These are phyloP conservation scores for Corylus heterophylla DNA, from an alignment of 306 rosid species.

Conservation along the genomic window DNA sequence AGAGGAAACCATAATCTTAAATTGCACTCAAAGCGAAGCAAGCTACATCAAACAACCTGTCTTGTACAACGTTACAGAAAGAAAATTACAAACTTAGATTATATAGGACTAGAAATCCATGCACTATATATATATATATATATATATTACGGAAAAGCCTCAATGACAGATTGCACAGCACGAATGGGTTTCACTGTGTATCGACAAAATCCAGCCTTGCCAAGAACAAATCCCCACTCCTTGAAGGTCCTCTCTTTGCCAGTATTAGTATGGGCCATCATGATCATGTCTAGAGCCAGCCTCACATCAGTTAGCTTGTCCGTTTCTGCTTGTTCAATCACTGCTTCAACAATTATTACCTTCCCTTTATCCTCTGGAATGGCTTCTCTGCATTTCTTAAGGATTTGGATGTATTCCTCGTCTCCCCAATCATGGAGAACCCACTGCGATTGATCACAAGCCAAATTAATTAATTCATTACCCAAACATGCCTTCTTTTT, in stretches of 20 bases:
- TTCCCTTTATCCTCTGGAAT: slow-evolving; percentile 51
- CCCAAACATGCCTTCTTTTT: background rate
- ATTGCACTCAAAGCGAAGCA: too few species aligned
- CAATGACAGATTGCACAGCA: slow-evolving; percentile 45
- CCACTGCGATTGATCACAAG: slow-evolving; percentile 23
- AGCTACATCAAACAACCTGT: too few species aligned
- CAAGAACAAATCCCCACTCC: slow-evolving; percentile 63
- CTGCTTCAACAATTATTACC: slow-evolving; percentile 54
- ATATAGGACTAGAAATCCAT: too few species aligned
- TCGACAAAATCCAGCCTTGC: slow-evolving; percentile 48
- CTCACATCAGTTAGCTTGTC: slow-evolving; percentile 37
- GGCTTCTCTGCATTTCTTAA: slow-evolving; percentile 53
- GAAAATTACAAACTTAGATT: too few species aligned
- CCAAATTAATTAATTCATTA: background rate
- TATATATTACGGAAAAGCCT: slow-evolving; percentile 38
- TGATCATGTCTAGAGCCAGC: slow-evolving; percentile 54
- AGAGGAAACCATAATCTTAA: too few species aligned
- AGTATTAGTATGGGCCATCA: slow-evolving; percentile 55
- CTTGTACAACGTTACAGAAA: too few species aligned
- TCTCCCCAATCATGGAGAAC: slow-evolving; percentile 70
- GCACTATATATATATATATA: background rate
- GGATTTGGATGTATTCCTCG: slow-evolving; percentile 54
- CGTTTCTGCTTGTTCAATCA: slow-evolving; percentile 34
- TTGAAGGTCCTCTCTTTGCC: slow-evolving; percentile 62
- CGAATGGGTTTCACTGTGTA: slow-evolving; percentile 34